Base-by-base conservation (phyloP, 106 monocot genomes). In the Chionographis japonica region DNA sequence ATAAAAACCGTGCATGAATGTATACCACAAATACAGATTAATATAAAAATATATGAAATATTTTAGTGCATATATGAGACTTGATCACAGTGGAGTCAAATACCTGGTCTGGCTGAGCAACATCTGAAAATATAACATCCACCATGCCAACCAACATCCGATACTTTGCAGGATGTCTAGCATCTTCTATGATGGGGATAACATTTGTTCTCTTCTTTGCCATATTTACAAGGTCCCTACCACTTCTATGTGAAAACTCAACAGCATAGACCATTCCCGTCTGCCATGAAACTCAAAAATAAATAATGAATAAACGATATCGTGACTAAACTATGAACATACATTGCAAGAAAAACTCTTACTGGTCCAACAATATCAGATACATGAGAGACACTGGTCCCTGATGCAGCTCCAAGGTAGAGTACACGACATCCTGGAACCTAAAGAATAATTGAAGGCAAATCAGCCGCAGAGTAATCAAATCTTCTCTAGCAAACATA, bases 321-420 rank as follows among this genome's bases (percentile, higher is more conserved):
- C 15, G 3, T 15, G 40, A 41, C 9, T 63, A 35, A 12, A 10
- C 13, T 50, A 51, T 8, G 16, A 8, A 62, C 4, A 17, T 42
- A n/a, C 43, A 39, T 59, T 14, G 11, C 8, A 14, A 3, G 37
- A 36, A 19, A 66, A 14, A 15, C 39, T 63, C 89, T 69, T 85
- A 98, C 97, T 16, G 97, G 97, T 53, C 97, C 97, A 63, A 98
- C 97, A 79, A 98, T n/a, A 63, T 98, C 97, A 62, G 97, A 98
- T 1, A 92, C 97, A 74, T 98, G 97, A 62, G 97, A 98, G 0
- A 98, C 97, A 4, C 87, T 98, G 6, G 97, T 98, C 16, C 92
- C 97, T 6, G 92, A 98, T 40, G 97, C 97, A 54, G 97, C 97
- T 50, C 97, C 97, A 72, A 98, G 84, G 57, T 98, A 98, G 1